Evolutionary conservation across 164 flowering plant species (phyloP).

Genomic region (Vitis vinifera): ASM3070453v1 NC_081821.1:5582501-5583000

Average conservation of each 20-base stretch:
- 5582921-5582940: background rate
- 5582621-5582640: background rate
- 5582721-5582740: conserved; percentile 32
- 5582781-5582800: background rate
- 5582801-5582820: too few relatives aligned
- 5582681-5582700: conserved; percentile 47
- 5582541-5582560: conserved; percentile 51
- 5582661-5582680: conserved; percentile 47
- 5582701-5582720: conserved; percentile 39
- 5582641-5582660: conserved; percentile 27
- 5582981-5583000: conserved; percentile 23
- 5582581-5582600: background rate
- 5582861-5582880: too few relatives aligned
- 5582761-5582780: background rate
- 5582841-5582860: too few relatives aligned
- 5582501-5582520: conserved; percentile 47
- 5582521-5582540: conserved; percentile 57
- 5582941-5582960: background rate
- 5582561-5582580: conserved; percentile 24
- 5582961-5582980: conserved; percentile 28
- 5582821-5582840: too few relatives aligned
- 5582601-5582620: background rate
- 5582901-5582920: too few relatives aligned
- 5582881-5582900: too few relatives aligned
- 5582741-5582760: conserved; percentile 35